Base-by-base conservation (phyloP, 768 basidiomycete genomes). In the Pleurotus salmoneostramineus region DNA sequence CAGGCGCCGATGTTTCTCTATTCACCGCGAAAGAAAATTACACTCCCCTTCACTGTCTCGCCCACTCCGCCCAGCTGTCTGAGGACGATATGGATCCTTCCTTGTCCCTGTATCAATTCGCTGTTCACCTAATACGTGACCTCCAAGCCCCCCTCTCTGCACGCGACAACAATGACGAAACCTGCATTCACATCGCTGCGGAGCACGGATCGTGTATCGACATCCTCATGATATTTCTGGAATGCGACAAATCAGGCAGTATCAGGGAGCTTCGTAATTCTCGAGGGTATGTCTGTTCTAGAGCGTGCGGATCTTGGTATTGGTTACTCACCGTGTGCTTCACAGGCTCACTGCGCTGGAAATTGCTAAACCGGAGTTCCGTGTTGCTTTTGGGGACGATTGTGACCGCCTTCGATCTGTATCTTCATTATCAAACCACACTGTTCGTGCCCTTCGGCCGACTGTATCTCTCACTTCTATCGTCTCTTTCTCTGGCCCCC, bases 171-270 rank as follows among this genome's bases (percentile, higher is more conserved):
- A 70, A 85, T 55, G 83, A 83, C 62, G 89, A 92, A 65, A 91
- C 90, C 3, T 90, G 88, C 74, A 77, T 92, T 50, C 90, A 92
- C 73, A 74, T 90, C 59, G 89, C 89, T 48, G 90, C 90, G 10
- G 88, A 90, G 64, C 82, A 83, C 62, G 90, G 89, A 47, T 73
- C 79, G 56, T 88, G 80, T 69, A 71, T 84, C 15, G 84, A 87
- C 55, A 69, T 91, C 15, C 70, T 91, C 43, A 74, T 77, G 55
- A 78, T 86, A 43, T 74, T 92, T 58, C 75, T 92, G 47, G 81
- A 87, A 46, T 86, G 82, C 61, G 90, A 92, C 65, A 71, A 73
- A 0, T 78, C 75, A 11, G 80, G 83, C 45, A 66, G 73, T 1
- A 77, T 85, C 35, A 78, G 83, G 33, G 80, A 83, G 62, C 67